Evolutionary conservation across 805 yeast genomes (phyloP).

Genomic region (Isabelozyma rhagii): DNA sequence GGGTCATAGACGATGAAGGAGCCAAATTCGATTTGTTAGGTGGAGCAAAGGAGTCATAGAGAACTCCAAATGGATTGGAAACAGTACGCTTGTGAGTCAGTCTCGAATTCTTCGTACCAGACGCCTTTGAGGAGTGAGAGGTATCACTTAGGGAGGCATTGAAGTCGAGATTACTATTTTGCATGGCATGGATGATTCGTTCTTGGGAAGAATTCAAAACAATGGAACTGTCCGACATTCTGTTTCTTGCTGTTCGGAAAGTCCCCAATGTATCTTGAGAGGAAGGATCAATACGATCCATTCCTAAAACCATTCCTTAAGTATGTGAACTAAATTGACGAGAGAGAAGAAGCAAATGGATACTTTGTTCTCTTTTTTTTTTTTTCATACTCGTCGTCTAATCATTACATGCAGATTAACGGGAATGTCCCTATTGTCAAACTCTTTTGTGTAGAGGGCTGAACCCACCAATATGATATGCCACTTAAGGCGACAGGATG

Average conservation of each 20-base stretch:
- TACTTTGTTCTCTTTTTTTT: background rate
- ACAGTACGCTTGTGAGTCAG: conserved; percentile 8
- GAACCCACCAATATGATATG: background rate
- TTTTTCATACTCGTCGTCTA: background rate
- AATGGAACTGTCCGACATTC: background rate
- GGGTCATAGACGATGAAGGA: conserved; percentile 1
- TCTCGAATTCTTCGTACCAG: background rate
- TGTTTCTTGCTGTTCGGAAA: background rate
- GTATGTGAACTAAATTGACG: no score
- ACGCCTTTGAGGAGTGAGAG: background rate
- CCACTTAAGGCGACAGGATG: background rate
- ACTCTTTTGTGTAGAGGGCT: background rate
- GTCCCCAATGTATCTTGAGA: background rate
- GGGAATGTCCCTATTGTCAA: no score
- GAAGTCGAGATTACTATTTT: background rate
- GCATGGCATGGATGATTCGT: background rate
- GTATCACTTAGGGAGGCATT: background rate
- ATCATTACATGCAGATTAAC: background rate
- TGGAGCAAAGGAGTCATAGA: conserved; percentile 13
- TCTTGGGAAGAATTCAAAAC: background rate
- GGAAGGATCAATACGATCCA: background rate
- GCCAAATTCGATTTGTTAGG: conserved; percentile 1
- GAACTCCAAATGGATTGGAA: conserved; percentile 27
- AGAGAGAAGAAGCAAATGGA: background rate
- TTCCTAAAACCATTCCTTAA: background rate